Conservation (phyloP, 768 basidiomycete species). For the Heimioporus sp. region DNA sequence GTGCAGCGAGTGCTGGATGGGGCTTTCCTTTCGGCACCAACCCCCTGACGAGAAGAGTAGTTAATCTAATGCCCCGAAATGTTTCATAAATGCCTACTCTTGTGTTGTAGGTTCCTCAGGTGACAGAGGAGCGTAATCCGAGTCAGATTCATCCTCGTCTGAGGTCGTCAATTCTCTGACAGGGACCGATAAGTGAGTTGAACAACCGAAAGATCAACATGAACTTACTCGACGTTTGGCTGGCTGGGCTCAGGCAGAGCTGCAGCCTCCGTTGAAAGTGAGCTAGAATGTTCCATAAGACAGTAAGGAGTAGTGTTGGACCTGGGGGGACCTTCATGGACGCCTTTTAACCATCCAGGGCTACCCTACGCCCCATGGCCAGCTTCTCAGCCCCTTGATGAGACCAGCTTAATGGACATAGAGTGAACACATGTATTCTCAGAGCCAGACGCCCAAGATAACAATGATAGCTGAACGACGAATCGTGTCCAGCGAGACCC, state of each 20-base stretch:
- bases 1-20: too few relatives aligned
- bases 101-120: neutral
- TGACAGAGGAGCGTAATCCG: neutral
- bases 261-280: neutral
- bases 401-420: neutral
- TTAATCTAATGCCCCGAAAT: neutral
- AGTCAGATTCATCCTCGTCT: neutral
- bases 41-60: too few relatives aligned
- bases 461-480: slow-evolving; percentile 1
- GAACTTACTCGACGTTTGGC: neutral
- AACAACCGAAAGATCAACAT: neutral
- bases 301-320: neutral
- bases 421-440: neutral
- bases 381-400: slow-evolving; percentile 5
- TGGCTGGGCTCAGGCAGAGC: neutral
- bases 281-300: slow-evolving; percentile 39
- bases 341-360: slow-evolving; percentile 18
- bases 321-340: neutral
- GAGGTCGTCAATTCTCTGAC: neutral
- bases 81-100: neutral
- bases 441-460: slow-evolving; percentile 16
- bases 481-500: neutral
- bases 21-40: too few relatives aligned
- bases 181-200: neutral
- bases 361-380: neutral